Evolutionary conservation across 169 alveolate genomes (phyloP), one percentile per base, ranked within the genome.

Genomic region (Perkinsus olseni): DNA sequence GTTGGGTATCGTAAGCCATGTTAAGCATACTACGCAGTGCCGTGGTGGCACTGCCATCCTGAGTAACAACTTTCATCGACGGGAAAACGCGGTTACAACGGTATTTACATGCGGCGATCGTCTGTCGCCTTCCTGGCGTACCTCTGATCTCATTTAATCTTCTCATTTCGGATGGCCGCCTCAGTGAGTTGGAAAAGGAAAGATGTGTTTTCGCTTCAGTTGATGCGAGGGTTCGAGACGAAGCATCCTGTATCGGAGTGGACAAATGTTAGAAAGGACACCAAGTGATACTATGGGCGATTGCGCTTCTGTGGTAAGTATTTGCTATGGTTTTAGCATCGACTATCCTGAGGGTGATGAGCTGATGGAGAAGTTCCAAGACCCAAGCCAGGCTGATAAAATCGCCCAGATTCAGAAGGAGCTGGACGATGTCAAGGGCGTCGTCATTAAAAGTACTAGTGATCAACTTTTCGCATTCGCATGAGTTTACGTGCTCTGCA

Each of bases 301-400:
- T 8, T 4, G 31, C 82, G 28, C 82, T 21, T 62, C 36, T 21
- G 28, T 62, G 36, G 31, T 62, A n/a, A n/a, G n/a, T n/a, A n/a
- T n/a, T n/a, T n/a, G 36, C 31, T 62, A 24, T 62, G 82, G 8
- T 62, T 62, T 62, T 62, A 62, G 82, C 0, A 62, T 62, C 17
- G 82, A 62, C 34, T 94, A 95, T 38, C 96, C 96, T 0, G 98
- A 96, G 93, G 96, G 98, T 31, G 97, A 96, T 11, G 98, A 96
- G 91, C 93, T 96, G 91, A 90, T 98, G 92, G 96, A 96, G 92
- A 96, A 95, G 39, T 98, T 98, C 95, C 97, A 98, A 94, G 98
- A 98, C 95, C 99, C 99, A 8, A 95, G 96, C 38, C 98, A 98
- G 91, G 99, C 98, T 17, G 99, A 98, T 94, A 97, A 97, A 90